These are phyloP conservation scores for Saksenaea vasiformis DNA, from an alignment of 371 early-diverging fungal species.

Conservation along the genomic window DNA sequence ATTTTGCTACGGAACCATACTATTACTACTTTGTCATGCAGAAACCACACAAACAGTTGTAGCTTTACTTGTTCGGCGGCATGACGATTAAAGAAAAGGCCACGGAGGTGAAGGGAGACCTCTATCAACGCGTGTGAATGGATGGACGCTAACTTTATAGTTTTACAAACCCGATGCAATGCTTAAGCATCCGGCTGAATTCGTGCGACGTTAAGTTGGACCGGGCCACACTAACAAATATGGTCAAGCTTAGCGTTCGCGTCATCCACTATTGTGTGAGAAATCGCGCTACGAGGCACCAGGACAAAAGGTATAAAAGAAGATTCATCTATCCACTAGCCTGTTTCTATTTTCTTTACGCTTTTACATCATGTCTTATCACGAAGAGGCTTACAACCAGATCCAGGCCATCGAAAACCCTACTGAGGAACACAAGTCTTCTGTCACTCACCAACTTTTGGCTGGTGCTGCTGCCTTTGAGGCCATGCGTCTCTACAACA, in stretches of 20 bases:
- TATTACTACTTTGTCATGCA: too few relatives aligned
- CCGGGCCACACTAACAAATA: neutral
- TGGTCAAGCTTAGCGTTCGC: neutral
- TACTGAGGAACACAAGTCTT: conserved; percentile 32
- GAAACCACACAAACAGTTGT: too few relatives aligned
- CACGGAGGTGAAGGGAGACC: too few relatives aligned
- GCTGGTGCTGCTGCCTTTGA: conserved; percentile 43
- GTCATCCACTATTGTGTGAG: neutral
- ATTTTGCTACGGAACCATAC: too few relatives aligned
- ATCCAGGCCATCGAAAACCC: conserved; percentile 17
- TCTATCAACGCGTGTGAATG: too few relatives aligned
- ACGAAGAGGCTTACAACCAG: conserved; percentile 38
- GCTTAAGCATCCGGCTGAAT: neutral
- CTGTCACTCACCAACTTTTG: conserved; percentile 43
- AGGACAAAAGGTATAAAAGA: neutral
- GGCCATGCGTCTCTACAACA: conserved; percentile 37
- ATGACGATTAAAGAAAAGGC: too few relatives aligned
- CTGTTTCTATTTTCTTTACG: neutral
- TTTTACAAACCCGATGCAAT: neutral
- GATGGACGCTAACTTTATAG: too few relatives aligned
- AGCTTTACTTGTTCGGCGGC: too few relatives aligned
- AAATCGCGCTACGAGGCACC: neutral
- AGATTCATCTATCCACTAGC: neutral
- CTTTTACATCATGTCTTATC: neutral
- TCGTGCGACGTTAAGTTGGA: neutral